Percentiles rank a stretch among this genome's conserved stretches.
These are phyloP conservation scores for Vitis hybrid DNA, from an alignment of 177 flowering plant genomes.

Conservation along the genomic window DNA sequence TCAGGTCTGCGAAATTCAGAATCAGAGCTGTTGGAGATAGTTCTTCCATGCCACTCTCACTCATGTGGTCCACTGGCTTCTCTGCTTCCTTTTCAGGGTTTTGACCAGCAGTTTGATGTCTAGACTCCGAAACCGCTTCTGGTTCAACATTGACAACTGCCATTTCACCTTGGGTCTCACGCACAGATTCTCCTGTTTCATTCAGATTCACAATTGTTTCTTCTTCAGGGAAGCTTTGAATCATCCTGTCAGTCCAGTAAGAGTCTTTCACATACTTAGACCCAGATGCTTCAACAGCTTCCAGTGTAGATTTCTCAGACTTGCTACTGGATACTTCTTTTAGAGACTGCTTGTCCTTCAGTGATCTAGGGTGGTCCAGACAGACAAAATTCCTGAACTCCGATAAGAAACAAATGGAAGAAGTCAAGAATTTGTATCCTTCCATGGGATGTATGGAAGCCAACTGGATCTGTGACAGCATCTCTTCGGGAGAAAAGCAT, in stretches of 20 bases:
- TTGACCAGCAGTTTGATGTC: conserved; percentile 18
- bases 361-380: conserved; percentile 13
- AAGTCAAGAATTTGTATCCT: conserved; percentile 21
- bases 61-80: conserved; percentile 8
- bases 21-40: conserved; percentile 55
- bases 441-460: conserved; percentile 56
- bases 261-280: conserved; percentile 40
- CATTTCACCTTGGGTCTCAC: conserved; percentile 15
- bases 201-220: conserved; percentile 20
- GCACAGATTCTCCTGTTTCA: conserved; percentile 9
- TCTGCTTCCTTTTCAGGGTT: conserved; percentile 19
- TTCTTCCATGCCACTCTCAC: conserved; percentile 28
- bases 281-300: conserved; percentile 27
- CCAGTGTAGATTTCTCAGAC: conserved; percentile 8
- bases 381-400: conserved; percentile 44
- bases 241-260: conserved; percentile 45
- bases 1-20: conserved; percentile 53
- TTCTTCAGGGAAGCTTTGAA: conserved; percentile 41
- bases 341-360: conserved; percentile 16
- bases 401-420: conserved; percentile 40
- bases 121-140: conserved; percentile 19
- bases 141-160: conserved; percentile 11
- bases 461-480: conserved; percentile 49
- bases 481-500: conserved; percentile 33
- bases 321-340: conserved; percentile 17